Evolutionary conservation across 352 stramenopile genomes (phyloP).

Genomic region (Phytophthora crassamura): DNA sequence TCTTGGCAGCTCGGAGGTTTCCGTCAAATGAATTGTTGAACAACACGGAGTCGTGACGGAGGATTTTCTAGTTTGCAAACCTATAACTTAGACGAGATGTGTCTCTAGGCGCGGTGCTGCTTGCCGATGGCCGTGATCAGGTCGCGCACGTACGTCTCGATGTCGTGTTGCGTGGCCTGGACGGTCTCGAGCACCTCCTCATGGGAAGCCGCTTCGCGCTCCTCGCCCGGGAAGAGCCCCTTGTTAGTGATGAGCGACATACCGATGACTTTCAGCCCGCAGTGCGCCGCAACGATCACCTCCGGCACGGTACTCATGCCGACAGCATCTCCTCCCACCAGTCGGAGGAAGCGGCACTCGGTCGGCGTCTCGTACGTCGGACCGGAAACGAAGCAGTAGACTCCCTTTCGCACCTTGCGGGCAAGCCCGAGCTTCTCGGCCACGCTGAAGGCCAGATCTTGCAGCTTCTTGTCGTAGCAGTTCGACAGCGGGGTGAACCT

Average conservation of each 20-base stretch:
- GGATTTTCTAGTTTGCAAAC: conserved; percentile 13
- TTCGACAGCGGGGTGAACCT: conserved; percentile 96
- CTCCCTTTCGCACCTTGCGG: conserved; percentile 86
- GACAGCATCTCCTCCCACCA: conserved; percentile 93
- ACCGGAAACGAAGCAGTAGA: conserved; percentile 97
- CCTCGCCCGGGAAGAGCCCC: conserved; percentile 84
- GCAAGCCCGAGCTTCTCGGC: conserved; percentile 83
- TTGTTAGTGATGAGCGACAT: conserved; percentile 98
- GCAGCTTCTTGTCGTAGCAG: conserved; percentile 93
- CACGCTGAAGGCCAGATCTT: conserved; percentile 80
- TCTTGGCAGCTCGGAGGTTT: too few relatives aligned
- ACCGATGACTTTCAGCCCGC: conserved; percentile 95
- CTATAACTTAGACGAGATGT: conserved; percentile 22
- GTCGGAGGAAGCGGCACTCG: conserved; percentile 94
- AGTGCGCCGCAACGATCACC: conserved; percentile 96
- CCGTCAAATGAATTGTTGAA: neutral
- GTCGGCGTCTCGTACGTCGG: conserved; percentile 97
- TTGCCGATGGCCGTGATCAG: conserved; percentile 38
- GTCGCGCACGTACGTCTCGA: conserved; percentile 49
- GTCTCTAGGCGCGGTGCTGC: conserved; percentile 29
- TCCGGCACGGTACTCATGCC: conserved; percentile 98
- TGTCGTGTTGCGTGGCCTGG: conserved; percentile 65
- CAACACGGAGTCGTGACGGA: neutral
- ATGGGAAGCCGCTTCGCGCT: conserved; percentile 87
- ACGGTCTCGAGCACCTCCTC: conserved; percentile 94